Evolutionary conservation across 2,329 filamentous ascomycete species (phyloP), one percentile per base, ranked within the genome.

Genomic region (Tolypocladium inflatum): DNA sequence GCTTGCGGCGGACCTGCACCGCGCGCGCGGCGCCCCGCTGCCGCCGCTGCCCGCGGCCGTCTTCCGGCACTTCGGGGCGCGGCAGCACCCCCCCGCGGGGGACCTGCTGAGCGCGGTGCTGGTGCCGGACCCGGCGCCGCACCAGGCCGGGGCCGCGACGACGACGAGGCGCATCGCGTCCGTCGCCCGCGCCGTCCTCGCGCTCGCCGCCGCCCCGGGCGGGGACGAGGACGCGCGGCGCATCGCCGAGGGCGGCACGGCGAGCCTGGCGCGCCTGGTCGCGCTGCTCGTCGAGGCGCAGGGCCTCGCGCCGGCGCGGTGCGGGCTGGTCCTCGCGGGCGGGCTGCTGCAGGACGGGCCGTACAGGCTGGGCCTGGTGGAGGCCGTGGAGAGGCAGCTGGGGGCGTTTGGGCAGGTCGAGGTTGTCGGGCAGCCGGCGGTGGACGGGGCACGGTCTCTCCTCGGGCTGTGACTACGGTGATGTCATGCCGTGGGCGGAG

Each of bases 1-100:
- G n/a, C 59, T 59, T 2, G 58, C 61, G 4, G 59, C 70, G 10
- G 73, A 76, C 55, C 57, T 66, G 3, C 58, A 63, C 15, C 54
- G 54, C 48, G n/a, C 23, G 15, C 45, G 26, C 26, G 48, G 42
- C 10, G 26, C 52, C 4, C 30, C 54, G 35, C 57, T 55, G 19
- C 51, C 57, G n/a, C 57, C 57, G 53, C 54, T 58, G 13, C 23
- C 63, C 19, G 55, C 54, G 8, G 63, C 64, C 2, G 53, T 67
- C 15, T 30, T 61, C 17, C 11, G 54, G 23, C 60, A 64, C 37
- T 63, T 67, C 41, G 54, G 59, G 42, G 39, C 41, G 26, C 50
- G 48, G 19, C 59, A 61, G n/a, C n/a, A n/a, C n/a, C n/a, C n/a
- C 23, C 60, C 62, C 8, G 23, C 23, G 0, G 45, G 54, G 1